Conservation (phyloP, 345 rosid species). For the Anastatica hierochuntica region DNA sequence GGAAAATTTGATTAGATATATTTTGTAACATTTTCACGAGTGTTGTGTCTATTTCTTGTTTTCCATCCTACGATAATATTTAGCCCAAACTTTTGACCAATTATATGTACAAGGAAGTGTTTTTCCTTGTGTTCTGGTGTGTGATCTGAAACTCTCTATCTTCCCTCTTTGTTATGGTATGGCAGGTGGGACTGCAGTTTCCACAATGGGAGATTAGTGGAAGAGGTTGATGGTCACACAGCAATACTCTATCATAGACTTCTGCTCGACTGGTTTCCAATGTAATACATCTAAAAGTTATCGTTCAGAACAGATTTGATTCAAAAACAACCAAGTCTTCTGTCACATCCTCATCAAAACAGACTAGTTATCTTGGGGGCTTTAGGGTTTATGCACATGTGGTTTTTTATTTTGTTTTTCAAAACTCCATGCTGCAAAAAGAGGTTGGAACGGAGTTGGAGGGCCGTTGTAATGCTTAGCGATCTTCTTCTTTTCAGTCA, state of each 20-base stretch:
- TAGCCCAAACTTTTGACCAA: neutral
- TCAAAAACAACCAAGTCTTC: neutral
- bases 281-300: constrained; percentile 24
- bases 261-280: constrained; percentile 95
- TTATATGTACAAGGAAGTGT: neutral
- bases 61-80: neutral
- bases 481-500: neutral
- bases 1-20: neutral
- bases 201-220: constrained; percentile 88
- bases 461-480: neutral
- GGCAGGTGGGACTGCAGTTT: constrained; percentile 99
- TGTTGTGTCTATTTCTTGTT: neutral
- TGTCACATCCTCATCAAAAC: neutral
- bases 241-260: constrained; percentile 93
- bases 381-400: neutral
- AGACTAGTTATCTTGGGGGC: neutral
- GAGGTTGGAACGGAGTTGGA: no score
- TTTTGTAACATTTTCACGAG: neutral
- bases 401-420: neutral
- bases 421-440: neutral
- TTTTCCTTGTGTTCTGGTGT: neutral
- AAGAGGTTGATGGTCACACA: constrained; percentile 99
- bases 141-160: constrained; percentile 14
- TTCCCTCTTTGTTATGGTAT: constrained; percentile 5
- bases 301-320: neutral